Evolutionary conservation across 768 basidiomycete species (phyloP).

Genomic region (Kwoniella dejecticola): DNA sequence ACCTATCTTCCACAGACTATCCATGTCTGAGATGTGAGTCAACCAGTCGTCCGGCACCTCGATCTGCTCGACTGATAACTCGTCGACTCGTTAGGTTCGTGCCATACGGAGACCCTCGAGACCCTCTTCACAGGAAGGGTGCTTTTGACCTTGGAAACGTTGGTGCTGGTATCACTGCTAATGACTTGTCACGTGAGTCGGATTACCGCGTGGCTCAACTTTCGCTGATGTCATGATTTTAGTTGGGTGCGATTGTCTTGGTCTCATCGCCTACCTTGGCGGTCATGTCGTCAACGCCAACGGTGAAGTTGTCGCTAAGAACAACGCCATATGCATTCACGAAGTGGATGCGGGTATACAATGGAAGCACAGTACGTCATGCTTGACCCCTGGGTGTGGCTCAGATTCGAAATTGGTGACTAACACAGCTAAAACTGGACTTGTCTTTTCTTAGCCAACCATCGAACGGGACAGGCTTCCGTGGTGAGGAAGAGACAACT

Average conservation of each 20-base stretch:
- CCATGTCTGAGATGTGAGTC: slow-evolving; percentile 44
- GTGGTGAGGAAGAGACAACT: slow-evolving; percentile 42
- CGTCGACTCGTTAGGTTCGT: no score
- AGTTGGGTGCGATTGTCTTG: slow-evolving; percentile 47
- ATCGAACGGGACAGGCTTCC: slow-evolving; percentile 35
- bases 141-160: slow-evolving; percentile 45
- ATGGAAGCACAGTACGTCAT: slow-evolving; percentile 55
- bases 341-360: slow-evolving; percentile 52
- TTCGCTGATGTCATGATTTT: slow-evolving; percentile 34
- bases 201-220: neutral
- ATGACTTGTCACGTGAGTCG: slow-evolving; percentile 24
- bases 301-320: slow-evolving; percentile 24
- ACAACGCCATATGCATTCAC: slow-evolving; percentile 50
- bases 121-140: slow-evolving; percentile 36
- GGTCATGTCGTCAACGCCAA: slow-evolving; percentile 5
- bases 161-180: slow-evolving; percentile 36
- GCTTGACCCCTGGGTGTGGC: no score
- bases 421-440: no score
- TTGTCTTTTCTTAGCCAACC: no score
- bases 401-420: no score
- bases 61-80: no score
- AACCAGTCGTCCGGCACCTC: no score
- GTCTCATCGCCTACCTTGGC: slow-evolving; percentile 16
- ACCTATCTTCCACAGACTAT: slow-evolving; percentile 35
- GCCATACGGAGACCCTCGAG: no score